Percentiles rank a stretch among this genome's conserved stretches.
Conservation (phyloP, 768 basidiomycete species). For the Tubosaeta sp. region DNA sequence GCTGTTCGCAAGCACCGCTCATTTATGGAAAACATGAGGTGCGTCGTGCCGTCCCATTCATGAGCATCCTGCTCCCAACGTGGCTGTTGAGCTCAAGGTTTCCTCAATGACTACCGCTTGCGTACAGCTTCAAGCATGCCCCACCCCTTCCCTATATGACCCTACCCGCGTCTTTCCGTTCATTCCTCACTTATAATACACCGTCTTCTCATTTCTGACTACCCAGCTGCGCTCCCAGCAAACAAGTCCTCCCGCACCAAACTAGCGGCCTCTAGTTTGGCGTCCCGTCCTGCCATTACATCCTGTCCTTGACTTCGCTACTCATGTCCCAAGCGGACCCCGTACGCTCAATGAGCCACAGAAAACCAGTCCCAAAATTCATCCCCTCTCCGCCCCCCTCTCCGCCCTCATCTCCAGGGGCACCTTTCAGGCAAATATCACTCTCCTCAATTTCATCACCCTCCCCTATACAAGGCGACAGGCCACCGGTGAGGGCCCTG, state of each 20-base stretch:
- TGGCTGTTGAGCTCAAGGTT: conserved; percentile 34
- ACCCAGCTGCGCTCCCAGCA: conserved; percentile 22
- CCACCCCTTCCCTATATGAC: conserved; percentile 30
- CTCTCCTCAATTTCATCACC: conserved; percentile 23
- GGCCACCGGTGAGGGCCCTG: conserved; percentile 28
- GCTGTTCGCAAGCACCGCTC: conserved; percentile 29
- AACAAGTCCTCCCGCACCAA: conserved; percentile 13
- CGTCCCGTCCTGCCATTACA: conserved; percentile 9
- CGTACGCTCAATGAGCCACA: conserved; percentile 49
- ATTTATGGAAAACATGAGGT: conserved; percentile 37
- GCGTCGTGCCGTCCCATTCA: conserved; percentile 30
- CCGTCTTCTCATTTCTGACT: conserved; percentile 26
- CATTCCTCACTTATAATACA: conserved; percentile 27
- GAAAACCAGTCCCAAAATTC: conserved; percentile 67
- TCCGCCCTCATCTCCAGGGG: conserved; percentile 32
- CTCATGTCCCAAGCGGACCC: conserved; percentile 29
- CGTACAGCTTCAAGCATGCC: conserved; percentile 31
- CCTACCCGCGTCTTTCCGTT: conserved; percentile 21
- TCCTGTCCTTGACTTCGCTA: conserved; percentile 5
- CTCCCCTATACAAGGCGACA: conserved; percentile 20
- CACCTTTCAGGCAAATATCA: conserved; percentile 32
- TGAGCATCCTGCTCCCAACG: conserved; percentile 31
- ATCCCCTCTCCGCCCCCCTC: conserved; percentile 58
- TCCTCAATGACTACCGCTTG: conserved; percentile 30
- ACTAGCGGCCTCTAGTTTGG: conserved; percentile 7